Conservation (phyloP, 345 rosid genomes). For the Heritiera littoralis region DNA sequence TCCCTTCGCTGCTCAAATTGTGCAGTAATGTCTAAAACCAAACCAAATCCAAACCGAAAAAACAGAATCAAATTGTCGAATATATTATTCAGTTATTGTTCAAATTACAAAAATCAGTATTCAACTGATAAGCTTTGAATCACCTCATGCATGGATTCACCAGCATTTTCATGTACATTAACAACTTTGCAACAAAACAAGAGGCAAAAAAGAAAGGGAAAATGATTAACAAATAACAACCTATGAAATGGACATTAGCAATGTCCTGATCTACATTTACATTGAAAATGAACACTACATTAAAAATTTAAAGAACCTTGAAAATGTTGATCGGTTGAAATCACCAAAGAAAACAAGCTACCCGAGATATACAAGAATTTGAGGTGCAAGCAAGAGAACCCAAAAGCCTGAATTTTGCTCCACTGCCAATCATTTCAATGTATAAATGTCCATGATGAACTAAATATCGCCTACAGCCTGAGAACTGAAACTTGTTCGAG, state of each 20-base stretch:
- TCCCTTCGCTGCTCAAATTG: not conserved
- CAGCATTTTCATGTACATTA: constrained; percentile 4
- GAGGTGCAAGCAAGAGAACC: constrained; percentile 35
- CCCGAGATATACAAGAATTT: constrained; percentile 29
- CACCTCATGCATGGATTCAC: constrained; percentile 2
- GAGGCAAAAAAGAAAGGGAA: not conserved
- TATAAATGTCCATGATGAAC: not conserved
- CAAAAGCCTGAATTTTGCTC: constrained; percentile 28
- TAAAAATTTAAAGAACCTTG: constrained; percentile 25
- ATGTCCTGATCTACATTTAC: constrained; percentile 34
- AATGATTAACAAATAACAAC: not conserved
- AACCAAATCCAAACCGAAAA: not conserved
- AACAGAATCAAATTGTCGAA: not conserved
- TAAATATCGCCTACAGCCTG: constrained; percentile 24
- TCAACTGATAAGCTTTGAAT: constrained; percentile 6
- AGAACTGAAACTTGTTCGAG: constrained; percentile 25
- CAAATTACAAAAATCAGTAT: constrained; percentile 13
- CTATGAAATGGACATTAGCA: constrained; percentile 34
- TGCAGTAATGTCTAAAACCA: not conserved
- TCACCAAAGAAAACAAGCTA: constrained; percentile 16
- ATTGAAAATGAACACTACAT: constrained; percentile 22
- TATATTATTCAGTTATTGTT: not conserved
- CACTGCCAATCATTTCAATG: constrained; percentile 17
- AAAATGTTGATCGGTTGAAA: constrained; percentile 21
- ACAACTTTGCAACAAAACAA: constrained; percentile 23